Evolutionary conservation across 2,329 filamentous ascomycete species (phyloP).

Genomic region (Phaeophleospora eucalypticola): DNA sequence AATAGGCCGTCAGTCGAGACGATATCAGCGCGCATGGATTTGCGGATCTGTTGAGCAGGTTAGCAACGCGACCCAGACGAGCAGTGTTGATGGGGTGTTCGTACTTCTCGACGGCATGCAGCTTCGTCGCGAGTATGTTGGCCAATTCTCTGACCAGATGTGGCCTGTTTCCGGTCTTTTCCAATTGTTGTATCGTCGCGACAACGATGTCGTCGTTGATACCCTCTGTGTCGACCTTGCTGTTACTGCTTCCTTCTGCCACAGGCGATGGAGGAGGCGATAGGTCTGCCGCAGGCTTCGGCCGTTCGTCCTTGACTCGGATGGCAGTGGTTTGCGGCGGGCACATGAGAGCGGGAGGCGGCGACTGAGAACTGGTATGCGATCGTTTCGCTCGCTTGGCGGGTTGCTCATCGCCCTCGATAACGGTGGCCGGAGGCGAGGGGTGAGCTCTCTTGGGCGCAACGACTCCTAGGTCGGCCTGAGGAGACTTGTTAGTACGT

Average conservation of each 20-base stretch:
- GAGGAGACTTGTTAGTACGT: slow-evolving; percentile 19
- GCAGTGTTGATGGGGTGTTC: slow-evolving; percentile 37
- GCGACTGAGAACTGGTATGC: slow-evolving; percentile 50
- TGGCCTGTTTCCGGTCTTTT: slow-evolving; percentile 85
- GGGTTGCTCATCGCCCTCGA: slow-evolving; percentile 55
- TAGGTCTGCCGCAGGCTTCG: slow-evolving; percentile 56
- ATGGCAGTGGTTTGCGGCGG: slow-evolving; percentile 43
- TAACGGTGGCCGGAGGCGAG: slow-evolving; percentile 59
- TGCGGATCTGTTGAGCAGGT: slow-evolving; percentile 64
- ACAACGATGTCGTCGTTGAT: slow-evolving; percentile 96
- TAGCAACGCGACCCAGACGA: slow-evolving; percentile 24
- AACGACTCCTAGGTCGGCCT: slow-evolving; percentile 89
- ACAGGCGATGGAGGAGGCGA: slow-evolving; percentile 77
- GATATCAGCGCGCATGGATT: slow-evolving; percentile 95
- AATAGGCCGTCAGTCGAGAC: slow-evolving; percentile 80
- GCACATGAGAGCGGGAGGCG: slow-evolving; percentile 38
- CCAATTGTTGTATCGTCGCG: slow-evolving; percentile 79
- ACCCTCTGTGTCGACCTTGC: slow-evolving; percentile 70
- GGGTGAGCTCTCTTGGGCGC: slow-evolving; percentile 59
- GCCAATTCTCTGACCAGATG: slow-evolving; percentile 94
- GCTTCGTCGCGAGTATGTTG: slow-evolving; percentile 67
- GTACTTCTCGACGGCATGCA: slow-evolving; percentile 87
- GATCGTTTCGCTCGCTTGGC: slow-evolving; percentile 69
- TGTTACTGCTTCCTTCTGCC: slow-evolving; percentile 37
- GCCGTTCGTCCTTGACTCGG: slow-evolving; percentile 46